These are phyloP conservation scores for Aureobasidium sp. DNA, from an alignment of 2,329 filamentous ascomycete genomes.

Conservation along the genomic window DNA sequence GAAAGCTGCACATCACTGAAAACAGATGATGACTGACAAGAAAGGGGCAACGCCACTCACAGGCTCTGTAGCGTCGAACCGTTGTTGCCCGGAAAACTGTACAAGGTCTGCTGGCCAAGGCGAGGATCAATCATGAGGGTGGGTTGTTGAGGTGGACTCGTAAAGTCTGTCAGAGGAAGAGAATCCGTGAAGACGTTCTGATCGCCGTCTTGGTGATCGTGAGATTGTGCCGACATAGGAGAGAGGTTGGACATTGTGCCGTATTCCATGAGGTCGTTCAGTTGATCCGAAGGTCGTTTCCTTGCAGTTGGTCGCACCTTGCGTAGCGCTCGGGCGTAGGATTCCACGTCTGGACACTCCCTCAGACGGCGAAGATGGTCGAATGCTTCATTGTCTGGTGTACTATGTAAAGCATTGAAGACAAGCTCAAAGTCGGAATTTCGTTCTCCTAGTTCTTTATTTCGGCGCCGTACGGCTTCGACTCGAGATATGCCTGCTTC, in stretches of 20 bases:
- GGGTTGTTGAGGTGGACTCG: not conserved
- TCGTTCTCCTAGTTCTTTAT: conserved; percentile 7
- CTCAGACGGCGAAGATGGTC: conserved; percentile 6
- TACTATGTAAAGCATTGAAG: not conserved
- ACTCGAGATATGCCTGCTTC: conserved; percentile 9
- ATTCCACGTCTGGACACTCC: not conserved
- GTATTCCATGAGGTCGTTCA: not conserved
- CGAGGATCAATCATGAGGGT: not conserved
- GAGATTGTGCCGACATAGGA: not conserved
- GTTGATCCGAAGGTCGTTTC: not conserved
- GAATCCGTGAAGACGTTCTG: not conserved
- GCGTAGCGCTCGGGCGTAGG: not conserved
- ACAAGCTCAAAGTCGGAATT: conserved; percentile 3
- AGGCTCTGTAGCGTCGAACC: not conserved
- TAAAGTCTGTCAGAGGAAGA: not conserved
- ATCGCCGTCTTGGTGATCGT: not conserved
- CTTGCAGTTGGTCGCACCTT: not conserved
- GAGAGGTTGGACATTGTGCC: not conserved
- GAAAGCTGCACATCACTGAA: not conserved
- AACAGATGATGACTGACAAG: not conserved
- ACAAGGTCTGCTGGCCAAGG: not conserved
- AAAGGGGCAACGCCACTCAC: not conserved
- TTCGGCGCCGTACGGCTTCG: conserved; percentile 3
- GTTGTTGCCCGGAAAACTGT: not conserved
- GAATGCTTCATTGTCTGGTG: not conserved